These are phyloP conservation scores for Murraya paniculata DNA, from an alignment of 345 rosid genomes.

Conservation along the genomic window DNA sequence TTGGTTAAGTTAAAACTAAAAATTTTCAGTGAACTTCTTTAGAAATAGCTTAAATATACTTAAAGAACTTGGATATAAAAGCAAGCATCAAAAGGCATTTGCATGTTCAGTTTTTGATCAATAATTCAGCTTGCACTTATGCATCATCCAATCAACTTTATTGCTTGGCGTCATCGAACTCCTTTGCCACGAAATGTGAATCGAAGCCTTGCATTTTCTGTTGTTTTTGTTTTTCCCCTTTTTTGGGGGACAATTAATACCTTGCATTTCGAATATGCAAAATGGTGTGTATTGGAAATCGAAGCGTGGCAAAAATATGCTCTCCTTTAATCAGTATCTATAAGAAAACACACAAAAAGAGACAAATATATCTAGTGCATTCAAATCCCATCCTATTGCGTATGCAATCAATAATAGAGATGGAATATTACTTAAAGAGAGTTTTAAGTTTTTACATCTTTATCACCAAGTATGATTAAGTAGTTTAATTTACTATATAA, in stretches of 20 bases:
- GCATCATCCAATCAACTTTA: background rate
- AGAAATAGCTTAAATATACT: too few species aligned
- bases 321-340: background rate
- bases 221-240: too few species aligned
- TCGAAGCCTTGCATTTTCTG: background rate
- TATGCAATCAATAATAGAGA: background rate
- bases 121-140: background rate
- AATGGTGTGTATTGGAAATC: background rate
- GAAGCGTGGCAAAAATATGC: conserved; percentile 5
- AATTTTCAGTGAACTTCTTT: too few species aligned
- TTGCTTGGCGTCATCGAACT: background rate
- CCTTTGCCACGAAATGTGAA: background rate
- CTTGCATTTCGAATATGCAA: background rate
- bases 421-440: background rate
- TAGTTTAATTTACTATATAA: background rate
- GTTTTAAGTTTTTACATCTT: background rate
- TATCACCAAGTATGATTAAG: conserved; percentile 4
- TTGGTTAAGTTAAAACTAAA: too few species aligned
- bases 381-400: background rate
- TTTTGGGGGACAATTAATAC: too few species aligned
- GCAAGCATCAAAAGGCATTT: background rate
- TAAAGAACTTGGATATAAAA: too few species aligned
- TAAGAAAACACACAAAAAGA: background rate
- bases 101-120: background rate
- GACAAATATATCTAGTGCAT: background rate